A percentile compares a stretch with the other conserved stretches of the same genome.
Evolutionary conservation across 805 yeast genomes (phyloP).

Genomic region (Hanseniaspora nectarophila): DNA sequence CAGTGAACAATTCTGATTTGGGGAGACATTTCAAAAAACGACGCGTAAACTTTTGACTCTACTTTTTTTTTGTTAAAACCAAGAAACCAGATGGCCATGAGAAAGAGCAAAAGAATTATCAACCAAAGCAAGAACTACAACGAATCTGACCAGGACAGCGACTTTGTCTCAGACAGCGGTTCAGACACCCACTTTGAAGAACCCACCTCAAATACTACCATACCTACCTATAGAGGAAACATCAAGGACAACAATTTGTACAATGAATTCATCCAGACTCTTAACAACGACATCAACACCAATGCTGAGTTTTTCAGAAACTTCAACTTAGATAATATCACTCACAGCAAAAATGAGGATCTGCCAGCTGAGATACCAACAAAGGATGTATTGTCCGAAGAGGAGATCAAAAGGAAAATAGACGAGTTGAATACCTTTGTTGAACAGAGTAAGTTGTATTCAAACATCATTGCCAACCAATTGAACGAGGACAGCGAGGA

Average conservation of each 20-base stretch:
- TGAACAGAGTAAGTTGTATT: conserved; percentile 77
- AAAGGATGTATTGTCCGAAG: conserved; percentile 27
- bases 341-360: neutral
- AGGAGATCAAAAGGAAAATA: conserved; percentile 47
- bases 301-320: neutral
- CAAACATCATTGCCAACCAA: conserved; percentile 74
- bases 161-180: neutral
- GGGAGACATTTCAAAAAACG: too few relatives aligned
- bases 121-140: neutral
- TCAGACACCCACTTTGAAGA: too few relatives aligned
- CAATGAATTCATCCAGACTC: neutral
- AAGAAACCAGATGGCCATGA: neutral
- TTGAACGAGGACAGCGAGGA: conserved; percentile 36
- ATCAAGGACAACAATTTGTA: neutral
- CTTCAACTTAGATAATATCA: neutral
- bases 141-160: neutral
- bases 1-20: too few relatives aligned
- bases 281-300: neutral
- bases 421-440: conserved; percentile 60
- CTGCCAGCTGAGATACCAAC: conserved; percentile 15
- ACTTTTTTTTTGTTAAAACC: neutral
- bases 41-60: too few relatives aligned
- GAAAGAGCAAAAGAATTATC: neutral
- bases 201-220: too few relatives aligned
- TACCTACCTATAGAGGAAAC: neutral